These are phyloP conservation scores for Plectosphaerella plurivora DNA, from an alignment of 2,329 filamentous ascomycete species.

Conservation along the genomic window DNA sequence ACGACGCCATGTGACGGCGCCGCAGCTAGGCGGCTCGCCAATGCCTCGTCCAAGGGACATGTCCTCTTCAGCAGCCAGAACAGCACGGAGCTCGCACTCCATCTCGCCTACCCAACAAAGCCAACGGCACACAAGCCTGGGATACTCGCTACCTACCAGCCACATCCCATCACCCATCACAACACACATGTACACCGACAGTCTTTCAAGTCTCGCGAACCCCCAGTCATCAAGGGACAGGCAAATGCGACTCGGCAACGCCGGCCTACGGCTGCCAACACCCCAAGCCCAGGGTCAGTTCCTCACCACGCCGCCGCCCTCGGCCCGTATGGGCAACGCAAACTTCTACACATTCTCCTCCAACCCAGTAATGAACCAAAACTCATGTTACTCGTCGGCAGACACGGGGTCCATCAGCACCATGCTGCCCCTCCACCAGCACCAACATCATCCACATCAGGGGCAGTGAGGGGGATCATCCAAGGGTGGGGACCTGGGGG, in stretches of 20 bases:
- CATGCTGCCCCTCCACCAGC: not conserved
- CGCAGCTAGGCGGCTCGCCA: not conserved
- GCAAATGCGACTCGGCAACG: not conserved
- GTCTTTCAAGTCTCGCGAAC: not conserved
- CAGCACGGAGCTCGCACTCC: not conserved
- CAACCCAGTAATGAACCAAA: not conserved
- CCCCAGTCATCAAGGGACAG: not conserved
- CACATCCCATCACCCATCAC: not conserved
- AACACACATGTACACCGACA: not conserved
- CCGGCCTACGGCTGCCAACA: not conserved
- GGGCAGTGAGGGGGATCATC: not conserved
- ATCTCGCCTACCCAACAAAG: not conserved
- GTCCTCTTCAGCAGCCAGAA: not conserved
- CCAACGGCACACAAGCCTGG: not conserved
- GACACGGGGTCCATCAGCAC: not conserved
- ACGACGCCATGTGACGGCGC: not conserved
- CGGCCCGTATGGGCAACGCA: not conserved
- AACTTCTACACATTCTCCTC: not conserved
- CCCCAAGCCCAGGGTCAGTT: not conserved
- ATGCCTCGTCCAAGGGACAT: not conserved
- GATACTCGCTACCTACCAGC: not conserved
- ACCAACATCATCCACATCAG: slow-evolving; percentile 2
- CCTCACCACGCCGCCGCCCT: not conserved
- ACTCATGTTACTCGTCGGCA: not conserved
- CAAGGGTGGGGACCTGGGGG: not conserved